phyloP scores from a whole-genome alignment of 192 early-diverging fungal genomes.

The Mortierella claussenii region DNA sequence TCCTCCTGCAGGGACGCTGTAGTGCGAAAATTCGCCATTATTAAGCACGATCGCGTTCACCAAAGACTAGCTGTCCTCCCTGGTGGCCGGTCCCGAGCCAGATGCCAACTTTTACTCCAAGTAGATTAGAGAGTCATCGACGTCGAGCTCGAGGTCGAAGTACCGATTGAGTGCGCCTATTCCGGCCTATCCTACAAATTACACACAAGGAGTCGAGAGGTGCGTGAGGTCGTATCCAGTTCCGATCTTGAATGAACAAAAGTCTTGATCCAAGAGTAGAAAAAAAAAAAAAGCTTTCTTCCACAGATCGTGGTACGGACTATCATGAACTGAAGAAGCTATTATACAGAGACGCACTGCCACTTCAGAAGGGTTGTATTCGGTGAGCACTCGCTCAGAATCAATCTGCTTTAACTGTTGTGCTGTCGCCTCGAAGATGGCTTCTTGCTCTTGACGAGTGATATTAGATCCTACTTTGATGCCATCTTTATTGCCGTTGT shows the following conservation, averaged over 20 bases:
- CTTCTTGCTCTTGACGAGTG: no score
- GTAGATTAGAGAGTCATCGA: no score
- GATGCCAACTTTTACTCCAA: no score
- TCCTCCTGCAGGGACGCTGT: constrained; percentile 1
- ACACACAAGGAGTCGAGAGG: no score
- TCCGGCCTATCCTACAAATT: no score
- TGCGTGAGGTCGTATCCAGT: no score
- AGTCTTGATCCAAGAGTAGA: not conserved
- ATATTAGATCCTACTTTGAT: no score
- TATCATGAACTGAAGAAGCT: not conserved
- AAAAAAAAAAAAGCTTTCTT: no score
- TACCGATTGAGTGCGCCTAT: no score
- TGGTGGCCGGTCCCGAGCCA: constrained; percentile 18
- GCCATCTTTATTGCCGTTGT: no score
- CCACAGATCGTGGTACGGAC: not conserved
- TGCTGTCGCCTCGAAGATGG: not conserved
- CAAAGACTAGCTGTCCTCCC: constrained; percentile 26
- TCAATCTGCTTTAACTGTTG: constrained; percentile 13
- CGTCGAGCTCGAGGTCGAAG: no score
- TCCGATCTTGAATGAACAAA: no score
- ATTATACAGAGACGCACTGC: not conserved
- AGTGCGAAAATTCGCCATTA: constrained; percentile 21
- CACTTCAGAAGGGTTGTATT: constrained; percentile 17
- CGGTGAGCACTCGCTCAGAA: constrained; percentile 3
- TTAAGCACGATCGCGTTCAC: constrained; percentile 14